Base-by-base conservation (phyloP, 2,329 filamentous ascomycete species). In the Mollisiaceae sp. region DNA sequence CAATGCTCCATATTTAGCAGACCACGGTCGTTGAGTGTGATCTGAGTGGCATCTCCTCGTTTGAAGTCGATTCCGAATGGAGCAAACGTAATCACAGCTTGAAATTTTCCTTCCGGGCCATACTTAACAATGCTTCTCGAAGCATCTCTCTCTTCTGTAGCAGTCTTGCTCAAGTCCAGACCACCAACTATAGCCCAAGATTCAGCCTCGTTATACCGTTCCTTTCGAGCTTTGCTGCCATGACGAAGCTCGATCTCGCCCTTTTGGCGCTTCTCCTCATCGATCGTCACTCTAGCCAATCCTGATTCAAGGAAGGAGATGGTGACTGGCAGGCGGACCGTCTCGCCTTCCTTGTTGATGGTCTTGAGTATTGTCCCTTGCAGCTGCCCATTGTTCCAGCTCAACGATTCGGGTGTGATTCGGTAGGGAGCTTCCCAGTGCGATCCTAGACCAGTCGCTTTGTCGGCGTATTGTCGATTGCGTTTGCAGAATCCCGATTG, bases 401-500 rank as follows among this genome's bases (percentile, higher is more conserved):
- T 85, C 65, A 95, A 82, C 1, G 92, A 90, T 36, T 90, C 85
- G 60, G 90, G 80, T 50, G 89, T 83, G 69, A 99, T 84, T 69
- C 85, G 83, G 80, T 98, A 99, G 0, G 94, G 94, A 8, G 93
- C 89, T 70, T 83, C 82, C 91, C 93, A 97, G 35, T 84, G 82
- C 9, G 86, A 84, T 66, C 87, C 88, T 63, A 87, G 80, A 50
- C 86, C 81, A 55, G 86, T 80, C 68, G 89, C 93, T 69, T 86
- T 82, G 79, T 98, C 94, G 76, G 95, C 95, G 77, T 91, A 94
- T 45, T 87, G 91, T 77, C 95, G 89, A 80, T 98, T 98, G 70
- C 95, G 91, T 77, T 93, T 95, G 81, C 95, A 99, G 82, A 99
- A 99, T 74, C 95, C 95, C 4, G 94, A 95, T 77, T 99, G 94